Conservation (phyloP, 2,329 filamentous ascomycete genomes). For the Hymenoscyphus scutula region DNA sequence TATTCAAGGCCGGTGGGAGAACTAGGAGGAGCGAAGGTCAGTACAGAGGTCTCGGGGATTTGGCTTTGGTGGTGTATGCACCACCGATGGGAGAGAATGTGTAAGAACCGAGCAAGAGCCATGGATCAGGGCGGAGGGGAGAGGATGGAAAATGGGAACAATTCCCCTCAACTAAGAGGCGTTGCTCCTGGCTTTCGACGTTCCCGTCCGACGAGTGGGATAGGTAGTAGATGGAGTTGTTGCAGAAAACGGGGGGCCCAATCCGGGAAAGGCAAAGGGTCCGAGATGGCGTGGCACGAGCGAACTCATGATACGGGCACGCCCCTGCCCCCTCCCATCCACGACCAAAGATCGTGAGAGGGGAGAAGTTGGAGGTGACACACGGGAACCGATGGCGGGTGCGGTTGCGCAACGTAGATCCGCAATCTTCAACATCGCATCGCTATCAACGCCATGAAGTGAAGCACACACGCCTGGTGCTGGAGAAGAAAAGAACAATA, state of each 20-base stretch:
- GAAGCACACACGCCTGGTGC: conserved; percentile 8
- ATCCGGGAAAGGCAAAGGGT: background rate
- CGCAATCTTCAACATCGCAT: background rate
- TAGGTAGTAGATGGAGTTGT: background rate
- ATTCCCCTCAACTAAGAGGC: conserved; percentile 4
- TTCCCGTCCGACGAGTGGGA: background rate
- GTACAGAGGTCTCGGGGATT: background rate
- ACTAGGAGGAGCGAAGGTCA: conserved; percentile 22
- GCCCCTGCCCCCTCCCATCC: background rate
- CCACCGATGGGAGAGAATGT: background rate
- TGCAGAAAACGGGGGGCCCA: background rate
- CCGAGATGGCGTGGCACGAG: background rate
- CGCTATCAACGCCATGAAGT: background rate
- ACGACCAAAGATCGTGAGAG: background rate
- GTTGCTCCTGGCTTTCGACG: background rate
- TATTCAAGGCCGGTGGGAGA: conserved; percentile 27
- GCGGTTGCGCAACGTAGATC: conserved; percentile 5
- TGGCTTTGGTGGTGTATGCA: background rate
- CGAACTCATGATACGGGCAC: background rate
- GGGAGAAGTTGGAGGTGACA: conserved; percentile 9
- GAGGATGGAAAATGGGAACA: background rate
- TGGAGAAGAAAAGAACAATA: background rate
- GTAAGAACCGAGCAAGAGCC: background rate
- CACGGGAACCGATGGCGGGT: conserved; percentile 13
- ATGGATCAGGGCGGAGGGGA: conserved; percentile 4